Evolutionary conservation across 352 stramenopile genomes (phyloP), one percentile per base, ranked within the genome.

Genomic region (Pythium sp.): DNA sequence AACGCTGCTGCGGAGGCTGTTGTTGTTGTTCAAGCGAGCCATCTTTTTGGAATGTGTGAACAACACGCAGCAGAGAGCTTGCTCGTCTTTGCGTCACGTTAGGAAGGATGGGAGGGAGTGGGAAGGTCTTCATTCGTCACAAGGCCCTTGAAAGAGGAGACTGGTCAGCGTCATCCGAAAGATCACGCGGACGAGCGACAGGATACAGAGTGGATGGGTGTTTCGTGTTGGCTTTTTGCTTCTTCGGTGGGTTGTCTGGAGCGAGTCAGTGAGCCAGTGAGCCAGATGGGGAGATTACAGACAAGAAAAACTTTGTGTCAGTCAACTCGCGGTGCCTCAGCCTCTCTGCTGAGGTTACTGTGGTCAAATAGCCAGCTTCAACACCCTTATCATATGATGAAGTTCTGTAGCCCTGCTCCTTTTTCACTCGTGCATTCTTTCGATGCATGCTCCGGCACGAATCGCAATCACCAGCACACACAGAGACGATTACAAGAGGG

Each of bases 261-360:
- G 22, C 32, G 11, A 9, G n/a, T 30, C 9, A 15, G 20, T 22
- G 53, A 58, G 53, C 14, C 26, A 38, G 32, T 38, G 26, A 34
- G 12, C 9, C 22, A n/a, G 51, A 32, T n/a, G 53, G 41, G 7
- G 14, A 43, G 36, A 15, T 43, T 3, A 7, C 18, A 6, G 14
- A 0, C 5, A 8, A 0, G 41, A 8, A 38, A 30, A 3, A 14
- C 36, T 43, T 8, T 8, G 53, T 32, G 28, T 5, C 28, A 32
- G 28, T 58, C 53, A 58, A 58, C 26, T 14, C 26, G 53, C 53
- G 53, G 53, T 22, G 53, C 53, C 24, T 58, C 53, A 58, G 53
- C 53, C 41, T 47, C 41, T 47, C 41, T 7, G 41, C 41, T n/a
- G 12, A 20, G 36, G 14, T 15, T 41, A 14, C n/a, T 38, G 34